A percentile compares a stretch with the other conserved stretches of the same genome.
These are phyloP conservation scores for Pseudocercospora ulei DNA, from an alignment of 2,329 filamentous ascomycete species.

Conservation along the genomic window DNA sequence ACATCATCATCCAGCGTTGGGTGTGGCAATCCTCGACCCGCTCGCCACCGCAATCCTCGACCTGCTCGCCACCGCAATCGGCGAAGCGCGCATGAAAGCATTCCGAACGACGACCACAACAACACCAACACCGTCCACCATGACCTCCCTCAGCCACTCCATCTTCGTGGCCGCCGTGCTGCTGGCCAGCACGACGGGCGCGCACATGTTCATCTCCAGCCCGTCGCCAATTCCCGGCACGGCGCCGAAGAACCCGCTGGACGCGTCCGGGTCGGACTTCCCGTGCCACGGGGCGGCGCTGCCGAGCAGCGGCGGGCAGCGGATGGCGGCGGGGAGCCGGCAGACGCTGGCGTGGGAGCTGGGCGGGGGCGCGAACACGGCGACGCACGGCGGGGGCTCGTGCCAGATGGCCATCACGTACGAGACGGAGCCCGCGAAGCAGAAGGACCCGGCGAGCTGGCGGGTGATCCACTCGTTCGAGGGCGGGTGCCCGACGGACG, in stretches of 20 bases:
- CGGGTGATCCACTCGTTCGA: conserved; percentile 83
- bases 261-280: conserved; percentile 54
- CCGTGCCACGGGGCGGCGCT: conserved; percentile 64
- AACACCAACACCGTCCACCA: too few species aligned
- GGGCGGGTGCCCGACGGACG: conserved; percentile 67
- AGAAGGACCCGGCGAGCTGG: conserved; percentile 52
- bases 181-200: too few species aligned
- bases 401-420: conserved; percentile 84
- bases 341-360: conserved; percentile 53
- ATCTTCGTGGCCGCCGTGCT: too few species aligned
- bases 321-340: conserved; percentile 54
- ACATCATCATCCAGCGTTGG: too few species aligned
- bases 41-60: too few species aligned
- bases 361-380: conserved; percentile 49
- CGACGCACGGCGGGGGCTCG: conserved; percentile 80
- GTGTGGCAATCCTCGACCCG: too few species aligned
- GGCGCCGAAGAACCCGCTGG: conserved; percentile 55
- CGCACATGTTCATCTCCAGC: conserved; percentile 64
- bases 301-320: conserved; percentile 41
- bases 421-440: conserved; percentile 56
- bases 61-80: too few species aligned
- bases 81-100: too few species aligned
- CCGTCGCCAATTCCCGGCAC: conserved; percentile 53
- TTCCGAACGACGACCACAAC: too few species aligned
- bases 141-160: too few species aligned